Percentiles rank a stretch among this genome's conserved stretches.
These are phyloP conservation scores for Colletotrichum navitas DNA, from an alignment of 2,329 filamentous ascomycete genomes.

Conservation along the genomic window DNA sequence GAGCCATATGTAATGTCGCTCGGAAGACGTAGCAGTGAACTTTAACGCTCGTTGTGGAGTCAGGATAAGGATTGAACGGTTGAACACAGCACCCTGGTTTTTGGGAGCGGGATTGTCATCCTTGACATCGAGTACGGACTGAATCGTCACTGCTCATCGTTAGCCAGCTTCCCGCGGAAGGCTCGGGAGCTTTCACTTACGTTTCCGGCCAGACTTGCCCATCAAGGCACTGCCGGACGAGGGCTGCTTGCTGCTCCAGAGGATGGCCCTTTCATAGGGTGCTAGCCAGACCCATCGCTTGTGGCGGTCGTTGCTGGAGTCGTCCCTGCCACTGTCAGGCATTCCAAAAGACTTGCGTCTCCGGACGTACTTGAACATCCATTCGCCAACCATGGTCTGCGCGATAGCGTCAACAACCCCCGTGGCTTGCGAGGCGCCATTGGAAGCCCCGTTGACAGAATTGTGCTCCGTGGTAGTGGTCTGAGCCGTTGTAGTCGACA, in stretches of 20 bases:
- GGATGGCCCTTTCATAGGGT: constrained; percentile 93
- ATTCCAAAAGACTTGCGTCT: constrained; percentile 92
- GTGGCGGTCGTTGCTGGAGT: constrained; percentile 83
- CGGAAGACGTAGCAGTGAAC: constrained; percentile 86
- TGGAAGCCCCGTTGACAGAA: constrained; percentile 58
- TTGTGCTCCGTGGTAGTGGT: constrained; percentile 57
- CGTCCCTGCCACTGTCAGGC: constrained; percentile 75
- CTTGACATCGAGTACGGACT: constrained; percentile 96
- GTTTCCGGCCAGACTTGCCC: constrained; percentile 93
- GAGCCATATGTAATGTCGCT: constrained; percentile 95
- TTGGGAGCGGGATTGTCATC: constrained; percentile 90
- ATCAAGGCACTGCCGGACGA: constrained; percentile 87
- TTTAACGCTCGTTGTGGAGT: constrained; percentile 95
- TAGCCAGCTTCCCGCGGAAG: constrained; percentile 45
- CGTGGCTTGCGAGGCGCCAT: constrained; percentile 73
- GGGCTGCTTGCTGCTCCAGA: constrained; percentile 99
- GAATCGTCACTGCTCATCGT: constrained; percentile 79
- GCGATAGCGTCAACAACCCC: constrained; percentile 96
- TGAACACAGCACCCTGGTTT: constrained; percentile 76
- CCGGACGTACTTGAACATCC: constrained; percentile 93
- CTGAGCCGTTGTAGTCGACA: constrained; percentile 70
- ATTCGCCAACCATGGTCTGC: constrained; percentile 98
- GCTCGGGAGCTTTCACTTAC: constrained; percentile 68
- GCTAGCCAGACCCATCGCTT: constrained; percentile 99
- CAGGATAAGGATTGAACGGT: constrained; percentile 93